Base-by-base conservation (phyloP, 1,139 yeast genomes). In the Yamadazyma atmosphaerica region DNA sequence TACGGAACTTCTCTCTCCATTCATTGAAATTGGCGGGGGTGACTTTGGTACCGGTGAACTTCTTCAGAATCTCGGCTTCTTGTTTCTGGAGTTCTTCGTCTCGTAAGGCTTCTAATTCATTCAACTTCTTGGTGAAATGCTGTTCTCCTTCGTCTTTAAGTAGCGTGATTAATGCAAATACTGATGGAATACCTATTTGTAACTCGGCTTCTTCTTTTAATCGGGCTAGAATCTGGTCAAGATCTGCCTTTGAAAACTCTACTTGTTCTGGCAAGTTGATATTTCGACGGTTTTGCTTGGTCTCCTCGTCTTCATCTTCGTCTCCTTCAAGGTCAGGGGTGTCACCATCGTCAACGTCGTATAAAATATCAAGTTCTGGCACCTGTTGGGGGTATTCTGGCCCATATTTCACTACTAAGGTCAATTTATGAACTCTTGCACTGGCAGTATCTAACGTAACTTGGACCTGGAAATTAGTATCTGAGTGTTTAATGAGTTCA, bases 101-200 rank as follows among this genome's bases (percentile, higher is more conserved):
- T 49, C 83, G 74, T 45, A 65, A 65, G 39, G 72, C 71, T 50
- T 86, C 90, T 33, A 72, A 73, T 10, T 51, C 54, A n/a, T 68
- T 67, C 32, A 86, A 65, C 49, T 83, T 83, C 9, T 67, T 61
- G 18, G 70, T 75, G 52, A 86, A 86, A 46, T 78, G 55, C 19
- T 61, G 63, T 54, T 92, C 98, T 3, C 86, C 90, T 42, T 76
- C 77, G 37, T 90, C 98, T 55, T 90, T 90, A 38, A 89, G 68
- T 12, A 79, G 68, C 2, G 94, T 81, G 0, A 86, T 78, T 36
- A 92, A 60, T 0, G 96, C 80, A 63, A 89, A 92, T 4, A 90
- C 74, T 50, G 90, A 83, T 12, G 96, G 95, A 74, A 90, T 83
- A 1, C 98, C 98, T 37, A 83, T 52, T 55, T 86, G 89, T 39